A percentile compares a stretch with the other conserved stretches of the same genome.
Conservation (phyloP, 106 monocot genomes). For the Cymbidium sinense region DNA sequence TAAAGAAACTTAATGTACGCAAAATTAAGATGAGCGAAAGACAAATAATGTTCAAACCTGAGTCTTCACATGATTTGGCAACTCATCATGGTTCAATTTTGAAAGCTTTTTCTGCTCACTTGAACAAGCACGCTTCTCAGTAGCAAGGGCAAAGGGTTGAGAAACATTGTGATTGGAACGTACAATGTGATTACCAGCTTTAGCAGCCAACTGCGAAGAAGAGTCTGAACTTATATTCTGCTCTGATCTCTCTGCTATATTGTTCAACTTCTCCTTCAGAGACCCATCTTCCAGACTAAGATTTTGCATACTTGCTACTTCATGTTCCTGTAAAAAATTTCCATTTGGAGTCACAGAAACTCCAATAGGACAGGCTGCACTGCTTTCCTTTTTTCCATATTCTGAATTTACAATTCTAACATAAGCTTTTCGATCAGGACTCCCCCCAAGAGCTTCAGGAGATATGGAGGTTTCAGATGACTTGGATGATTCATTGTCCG, state of each 20-base stretch:
- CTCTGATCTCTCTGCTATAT: conserved; percentile 4
- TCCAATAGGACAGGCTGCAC: neutral
- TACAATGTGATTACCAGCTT: conserved; percentile 13
- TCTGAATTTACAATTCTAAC: conserved; percentile 11
- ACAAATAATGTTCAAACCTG: conserved; percentile 17
- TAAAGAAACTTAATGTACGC: neutral
- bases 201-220: conserved; percentile 16
- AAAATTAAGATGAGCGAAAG: neutral
- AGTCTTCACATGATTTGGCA: conserved; percentile 8
- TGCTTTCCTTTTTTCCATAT: neutral
- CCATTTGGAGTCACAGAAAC: conserved; percentile 3
- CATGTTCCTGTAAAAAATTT: conserved; percentile 17
- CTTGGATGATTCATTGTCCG: conserved; percentile 2
- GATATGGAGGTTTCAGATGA: conserved; percentile 2
- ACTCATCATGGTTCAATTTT: conserved; percentile 9
- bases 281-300: conserved; percentile 11
- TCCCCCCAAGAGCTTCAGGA: conserved; percentile 5
- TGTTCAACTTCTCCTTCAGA: conserved; percentile 15
- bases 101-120: conserved; percentile 15
- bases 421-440: conserved; percentile 11
- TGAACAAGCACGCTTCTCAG: conserved; percentile 31
- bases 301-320: conserved; percentile 10
- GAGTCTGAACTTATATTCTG: conserved; percentile 12
- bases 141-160: conserved; percentile 35
- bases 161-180: conserved; percentile 21